These are phyloP conservation scores for Lactifluus piperatus DNA, from an alignment of 768 basidiomycete species.

Conservation along the genomic window DNA sequence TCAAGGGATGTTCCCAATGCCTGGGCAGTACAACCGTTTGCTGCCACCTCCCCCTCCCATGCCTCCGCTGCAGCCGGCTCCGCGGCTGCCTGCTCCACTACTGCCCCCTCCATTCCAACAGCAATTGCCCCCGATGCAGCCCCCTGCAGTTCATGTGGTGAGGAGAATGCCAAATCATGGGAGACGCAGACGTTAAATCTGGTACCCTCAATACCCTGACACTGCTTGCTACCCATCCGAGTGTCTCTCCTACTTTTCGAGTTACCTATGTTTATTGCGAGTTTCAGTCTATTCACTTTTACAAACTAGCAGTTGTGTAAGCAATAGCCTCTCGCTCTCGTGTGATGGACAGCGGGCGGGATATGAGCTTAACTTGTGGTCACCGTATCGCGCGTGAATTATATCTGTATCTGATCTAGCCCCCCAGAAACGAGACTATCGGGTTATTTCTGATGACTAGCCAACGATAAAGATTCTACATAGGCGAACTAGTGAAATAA, in stretches of 20 bases:
- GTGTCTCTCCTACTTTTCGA: not conserved
- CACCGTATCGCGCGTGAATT: not conserved
- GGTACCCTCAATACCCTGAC: not conserved
- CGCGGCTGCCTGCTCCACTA: not conserved
- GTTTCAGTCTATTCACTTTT: not conserved
- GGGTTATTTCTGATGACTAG: too few relatives aligned
- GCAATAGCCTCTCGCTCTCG: too few relatives aligned
- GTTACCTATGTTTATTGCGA: not conserved
- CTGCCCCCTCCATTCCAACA: not conserved
- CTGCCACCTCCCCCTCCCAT: not conserved
- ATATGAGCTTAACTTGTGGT: not conserved
- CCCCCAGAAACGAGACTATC: too few relatives aligned
- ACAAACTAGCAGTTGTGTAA: not conserved
- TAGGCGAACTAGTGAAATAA: too few relatives aligned
- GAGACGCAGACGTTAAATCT: not conserved
- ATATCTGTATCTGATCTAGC: too few relatives aligned
- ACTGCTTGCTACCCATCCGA: not conserved
- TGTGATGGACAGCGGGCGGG: not conserved
- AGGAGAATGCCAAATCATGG: conserved; percentile 1
- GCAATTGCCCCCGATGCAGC: not conserved
- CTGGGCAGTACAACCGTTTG: not conserved
- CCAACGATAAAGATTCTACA: too few relatives aligned
- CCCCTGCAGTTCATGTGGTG: not conserved
- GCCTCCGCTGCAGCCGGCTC: not conserved
- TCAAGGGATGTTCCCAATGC: not conserved